Base-by-base conservation (phyloP, 2,329 filamentous ascomycete species). In the Uncinocarpus reesii region DNA sequence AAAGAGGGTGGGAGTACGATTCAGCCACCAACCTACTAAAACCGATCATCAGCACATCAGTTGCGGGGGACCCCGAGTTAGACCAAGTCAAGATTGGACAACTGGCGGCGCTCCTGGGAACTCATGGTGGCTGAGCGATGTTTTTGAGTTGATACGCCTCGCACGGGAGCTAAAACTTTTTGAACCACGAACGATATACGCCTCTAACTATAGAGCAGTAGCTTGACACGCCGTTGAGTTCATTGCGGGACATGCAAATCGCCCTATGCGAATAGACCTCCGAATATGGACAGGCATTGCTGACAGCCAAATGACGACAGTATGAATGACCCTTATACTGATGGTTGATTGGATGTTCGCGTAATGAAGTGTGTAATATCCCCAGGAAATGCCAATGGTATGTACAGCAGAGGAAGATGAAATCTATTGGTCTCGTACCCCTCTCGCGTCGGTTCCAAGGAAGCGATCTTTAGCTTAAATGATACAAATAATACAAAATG, bases 1-100 rank as follows among this genome's bases (percentile, higher is more conserved):
- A 59, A 37, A 63, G 54, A 53, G 66, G 64, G 11, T 69, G 66
- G 66, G 59, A 54, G 32, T 69, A 64, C 62, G 61, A 69, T 49
- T 48, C 56, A 28, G 55, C 62, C n/a, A 55, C 58, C 7, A 58
- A 58, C 42, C 42, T 69, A 44, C 55, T 69, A 26, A 53, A 57
- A 41, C 65, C 66, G 21, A 32, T 43, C 8, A 37, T 32, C 21
- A 34, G 29, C 7, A 10, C 28, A 4, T 13, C 18, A 16, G 32
- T 18, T 3, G 10, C 10, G 8, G n/a, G 18, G 1, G 24, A 15
- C 26, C 3, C 20, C 10, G 38, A 37, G 15, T 45, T 40, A 20
- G 47, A 58, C 5, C 53, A 57, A 7, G 59, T 60, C 34, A 61
- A 58, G 21, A 56, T 69, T 35, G 60, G 57, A 16, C 55, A 62